phyloP scores from a whole-genome alignment of 2,329 filamentous ascomycete species.

The Aspergillus persii region DNA sequence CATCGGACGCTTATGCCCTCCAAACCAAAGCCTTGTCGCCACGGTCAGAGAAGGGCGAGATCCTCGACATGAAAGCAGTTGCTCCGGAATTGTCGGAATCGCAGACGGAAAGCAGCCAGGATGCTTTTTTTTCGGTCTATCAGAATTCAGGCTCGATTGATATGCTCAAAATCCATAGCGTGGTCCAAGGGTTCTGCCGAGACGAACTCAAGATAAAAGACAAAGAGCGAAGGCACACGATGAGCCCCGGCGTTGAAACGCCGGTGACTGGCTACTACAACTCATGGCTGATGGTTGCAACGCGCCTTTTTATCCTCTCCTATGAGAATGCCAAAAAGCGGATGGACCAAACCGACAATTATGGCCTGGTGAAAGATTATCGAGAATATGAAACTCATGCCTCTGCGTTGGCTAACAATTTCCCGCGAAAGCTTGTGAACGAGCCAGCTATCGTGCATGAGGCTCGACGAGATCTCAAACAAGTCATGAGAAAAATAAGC shows the following conservation, averaged over 20 bases:
- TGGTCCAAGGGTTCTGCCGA: constrained; percentile 48
- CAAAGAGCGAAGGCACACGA: constrained; percentile 21
- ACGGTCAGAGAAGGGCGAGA: constrained; percentile 21
- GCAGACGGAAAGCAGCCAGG: constrained; percentile 35
- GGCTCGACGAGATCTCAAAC: constrained; percentile 35
- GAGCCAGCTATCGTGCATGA: constrained; percentile 32
- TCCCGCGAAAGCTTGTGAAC: constrained; percentile 32
- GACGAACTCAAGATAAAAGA: constrained; percentile 44
- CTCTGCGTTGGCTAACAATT: constrained; percentile 39
- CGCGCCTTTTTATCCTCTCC: constrained; percentile 41
- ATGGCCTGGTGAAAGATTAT: constrained; percentile 46
- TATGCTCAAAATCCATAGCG: constrained; percentile 48
- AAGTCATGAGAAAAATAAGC: constrained; percentile 36
- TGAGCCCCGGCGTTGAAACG: background rate
- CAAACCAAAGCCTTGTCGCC: constrained; percentile 18
- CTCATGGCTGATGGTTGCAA: constrained; percentile 45
- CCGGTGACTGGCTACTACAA: constrained; percentile 37
- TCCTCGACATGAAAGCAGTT: constrained; percentile 20
- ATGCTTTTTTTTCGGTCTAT: constrained; percentile 32
- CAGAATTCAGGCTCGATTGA: constrained; percentile 37
- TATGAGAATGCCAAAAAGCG: constrained; percentile 41
- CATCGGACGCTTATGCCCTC: constrained; percentile 31
- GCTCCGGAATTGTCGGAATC: constrained; percentile 33
- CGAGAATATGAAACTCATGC: constrained; percentile 49
- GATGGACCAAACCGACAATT: constrained; percentile 37